Base-by-base conservation (phyloP, 2,329 filamentous ascomycete species). In the Colletotrichum navitas region DNA sequence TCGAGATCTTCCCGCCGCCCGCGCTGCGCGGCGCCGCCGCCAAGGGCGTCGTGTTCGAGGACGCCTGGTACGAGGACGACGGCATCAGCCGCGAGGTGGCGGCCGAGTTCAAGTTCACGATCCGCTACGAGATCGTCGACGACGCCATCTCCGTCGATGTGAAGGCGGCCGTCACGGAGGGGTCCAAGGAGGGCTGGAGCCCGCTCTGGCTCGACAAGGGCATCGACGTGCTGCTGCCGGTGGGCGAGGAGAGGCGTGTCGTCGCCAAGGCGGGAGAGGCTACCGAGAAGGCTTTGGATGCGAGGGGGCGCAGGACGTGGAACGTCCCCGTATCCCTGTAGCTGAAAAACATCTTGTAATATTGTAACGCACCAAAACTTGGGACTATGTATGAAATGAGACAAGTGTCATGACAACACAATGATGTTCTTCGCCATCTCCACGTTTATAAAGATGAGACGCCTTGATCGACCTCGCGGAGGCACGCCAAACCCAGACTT, bases 1-100 rank as follows among this genome's bases (percentile, higher is more conserved):
- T 84, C 0, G 83, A 85, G 74, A 82, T 85, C 29, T 84, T 84
- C 73, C 83, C 83, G 0, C 80, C 82, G 0, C 76, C 68, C 12
- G 60, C 56, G 45, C 60, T 65, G 36, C 43, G 66, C 8, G 69
- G 69, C 29, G 54, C 39, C 10, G 64, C 69, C 0, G 72, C 73
- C 3, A 59, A 66, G 18, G 74, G 72, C 21, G 77, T 76, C 55
- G 77, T 75, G 75, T 79, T 79, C 14, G 74, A 76, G 62, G 79
- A 69, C 1, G 70, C 69, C 0, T 84, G 82, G 82, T 79, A 79
- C 36, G 82, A 84, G 67, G 82, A 83, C 29, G 81, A 84, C 16
- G 82, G 82, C 5, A 77, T 82, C 45, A 69, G 66, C 52, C 60
- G 65, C 45, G 55, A 70, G n/a, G 54, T 61, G 59, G 52, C 59